Evolutionary conservation across 2,329 filamentous ascomycete genomes (phyloP), one percentile per base, ranked within the genome.

Genomic region (Curvularia verruculosa): DNA sequence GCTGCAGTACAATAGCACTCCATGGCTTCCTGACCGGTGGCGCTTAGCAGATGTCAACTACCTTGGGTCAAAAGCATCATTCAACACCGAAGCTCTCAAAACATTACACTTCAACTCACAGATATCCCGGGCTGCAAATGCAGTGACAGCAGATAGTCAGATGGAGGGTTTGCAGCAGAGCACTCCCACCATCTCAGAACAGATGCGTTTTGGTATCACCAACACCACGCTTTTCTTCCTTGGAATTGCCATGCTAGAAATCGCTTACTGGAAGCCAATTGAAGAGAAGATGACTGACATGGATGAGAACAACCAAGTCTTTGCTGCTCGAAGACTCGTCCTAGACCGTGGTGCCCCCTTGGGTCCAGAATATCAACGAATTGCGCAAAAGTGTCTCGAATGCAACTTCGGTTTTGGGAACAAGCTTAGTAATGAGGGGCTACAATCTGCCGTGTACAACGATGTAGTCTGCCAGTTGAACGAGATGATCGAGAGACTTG

Each of bases 211-310:
- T 26, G 24, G 68, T 18, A 70, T 72, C 57, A 65, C 65, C 40
- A 72, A 71, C 18, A 54, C 54, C 1, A 59, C 68, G 0, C 55
- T 72, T 9, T 69, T 69, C 46, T 67, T 59, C 36, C 62, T 71
- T 2, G 69, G 69, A 1, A 59, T 70, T 3, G 69, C 68, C 1
- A 48, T 72, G 3, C 64, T 70, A 3, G 68, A 72, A 37, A 63
- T 72, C 1, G 64, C 62, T 1, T 59, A 69, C 24, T 70, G 68
- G 64, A 61, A 26, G 39, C 56, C 66, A 0, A 54, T 71, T 2
- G 63, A 66, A 34, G 49, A 52, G 43, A 52, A 70, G 15, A 64
- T 26, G 43, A 56, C 48, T 5, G 28, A 55, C 0, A 26, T 56
- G 24, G 69, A 70, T 40, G 52, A 54, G 10, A 58, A 65, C 31